These are phyloP conservation scores for Vitis hybrid DNA, from an alignment of 177 flowering plant genomes.

Conservation along the genomic window DNA sequence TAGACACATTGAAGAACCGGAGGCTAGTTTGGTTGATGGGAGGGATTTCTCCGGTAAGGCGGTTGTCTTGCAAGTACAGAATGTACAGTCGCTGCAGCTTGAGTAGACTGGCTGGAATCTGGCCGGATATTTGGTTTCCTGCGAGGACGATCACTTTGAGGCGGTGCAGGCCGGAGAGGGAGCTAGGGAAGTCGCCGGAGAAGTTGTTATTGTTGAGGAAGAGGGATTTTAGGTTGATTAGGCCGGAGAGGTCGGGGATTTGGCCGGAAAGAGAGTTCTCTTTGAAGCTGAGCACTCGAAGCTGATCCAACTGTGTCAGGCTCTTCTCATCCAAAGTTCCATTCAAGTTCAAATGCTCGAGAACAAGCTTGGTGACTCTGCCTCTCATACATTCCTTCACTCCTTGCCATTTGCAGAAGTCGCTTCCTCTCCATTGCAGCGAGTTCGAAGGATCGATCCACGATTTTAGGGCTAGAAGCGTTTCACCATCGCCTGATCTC, in stretches of 20 bases:
- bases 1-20: constrained; percentile 72
- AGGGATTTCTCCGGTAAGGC: constrained; percentile 62
- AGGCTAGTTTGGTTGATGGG: constrained; percentile 63
- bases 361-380: constrained; percentile 71
- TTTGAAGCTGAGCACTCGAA: constrained; percentile 81
- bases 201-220: constrained; percentile 62
- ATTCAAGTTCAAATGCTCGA: constrained; percentile 50
- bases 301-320: constrained; percentile 67
- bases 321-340: constrained; percentile 46
- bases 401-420: constrained; percentile 68
- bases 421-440: constrained; percentile 49
- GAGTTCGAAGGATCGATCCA: constrained; percentile 52
- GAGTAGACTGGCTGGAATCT: constrained; percentile 47
- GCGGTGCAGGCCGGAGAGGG: constrained; percentile 61
- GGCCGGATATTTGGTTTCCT: constrained; percentile 59
- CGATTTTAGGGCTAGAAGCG: constrained; percentile 51
- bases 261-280: constrained; percentile 66
- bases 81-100: constrained; percentile 51
- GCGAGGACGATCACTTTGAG: constrained; percentile 58
- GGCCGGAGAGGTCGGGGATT: constrained; percentile 68
- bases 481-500: constrained; percentile 47
- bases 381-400: constrained; percentile 68
- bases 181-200: constrained; percentile 65
- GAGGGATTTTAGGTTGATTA: constrained; percentile 70
- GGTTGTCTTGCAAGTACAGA: constrained; percentile 60